Conservation (phyloP, 2,329 filamentous ascomycete genomes). For the Talaromyces sp. region DNA sequence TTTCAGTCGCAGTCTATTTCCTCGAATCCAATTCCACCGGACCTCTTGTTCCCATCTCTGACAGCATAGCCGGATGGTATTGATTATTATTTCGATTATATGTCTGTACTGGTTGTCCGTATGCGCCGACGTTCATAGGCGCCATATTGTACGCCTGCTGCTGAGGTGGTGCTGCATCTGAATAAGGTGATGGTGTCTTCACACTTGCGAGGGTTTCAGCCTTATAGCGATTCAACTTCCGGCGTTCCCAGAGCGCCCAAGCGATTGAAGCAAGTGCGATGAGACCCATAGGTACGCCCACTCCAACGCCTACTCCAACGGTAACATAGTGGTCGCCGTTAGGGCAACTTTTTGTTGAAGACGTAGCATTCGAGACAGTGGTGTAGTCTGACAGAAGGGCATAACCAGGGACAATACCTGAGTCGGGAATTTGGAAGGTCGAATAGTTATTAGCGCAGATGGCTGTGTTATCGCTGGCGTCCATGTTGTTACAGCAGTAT, state of each 20-base stretch:
- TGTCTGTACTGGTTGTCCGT: neutral
- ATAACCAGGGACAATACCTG: slow-evolving; percentile 8
- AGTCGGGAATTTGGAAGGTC: neutral
- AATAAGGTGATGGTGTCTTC: neutral
- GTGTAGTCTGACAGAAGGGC: slow-evolving; percentile 14
- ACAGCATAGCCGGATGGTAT: neutral
- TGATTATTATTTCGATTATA: neutral
- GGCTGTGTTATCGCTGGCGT: neutral
- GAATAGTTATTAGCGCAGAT: slow-evolving; percentile 9
- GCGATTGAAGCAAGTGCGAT: slow-evolving; percentile 30
- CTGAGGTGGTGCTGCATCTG: neutral
- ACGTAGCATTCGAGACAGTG: slow-evolving; percentile 2
- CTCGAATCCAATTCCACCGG: slow-evolving; percentile 14
- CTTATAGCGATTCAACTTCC: slow-evolving; percentile 16
- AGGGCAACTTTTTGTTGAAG: neutral
- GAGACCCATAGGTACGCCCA: slow-evolving; percentile 33
- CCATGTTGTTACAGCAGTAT: slow-evolving; percentile 20
- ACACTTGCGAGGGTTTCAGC: neutral
- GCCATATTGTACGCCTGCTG: slow-evolving; percentile 1
- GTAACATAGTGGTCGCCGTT: slow-evolving; percentile 23
- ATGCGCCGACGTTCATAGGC: neutral
- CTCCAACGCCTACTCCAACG: slow-evolving; percentile 24
- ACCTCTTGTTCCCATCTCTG: slow-evolving; percentile 10
- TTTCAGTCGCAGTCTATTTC: neutral
- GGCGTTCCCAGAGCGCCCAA: slow-evolving; percentile 33